Evolutionary conservation across 176 grass and related monocot species (phyloP).

Genomic region (Eragrostis nindensis): DNA sequence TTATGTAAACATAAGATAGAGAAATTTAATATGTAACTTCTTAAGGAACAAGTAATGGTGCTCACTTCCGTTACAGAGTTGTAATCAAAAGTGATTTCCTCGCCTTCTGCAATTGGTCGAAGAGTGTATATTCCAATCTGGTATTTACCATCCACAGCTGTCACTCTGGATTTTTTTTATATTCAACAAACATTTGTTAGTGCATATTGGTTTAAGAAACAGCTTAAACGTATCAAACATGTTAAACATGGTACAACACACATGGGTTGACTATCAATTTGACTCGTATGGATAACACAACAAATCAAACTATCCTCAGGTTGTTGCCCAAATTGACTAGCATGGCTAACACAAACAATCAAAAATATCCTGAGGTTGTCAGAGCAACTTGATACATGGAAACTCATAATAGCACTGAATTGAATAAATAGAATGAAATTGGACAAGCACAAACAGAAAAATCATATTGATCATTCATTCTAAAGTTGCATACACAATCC

Average conservation of each 20-base stretch:
- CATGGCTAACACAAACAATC: conserved; percentile 1
- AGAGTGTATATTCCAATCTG: conserved; percentile 97
- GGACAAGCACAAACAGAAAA: background rate
- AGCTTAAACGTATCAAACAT: conserved; percentile 17
- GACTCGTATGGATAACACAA: conserved; percentile 15
- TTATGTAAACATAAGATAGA: conserved; percentile 35
- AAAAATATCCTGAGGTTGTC: background rate
- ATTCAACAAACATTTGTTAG: conserved; percentile 34
- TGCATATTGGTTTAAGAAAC: background rate
- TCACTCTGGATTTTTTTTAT: conserved; percentile 66
- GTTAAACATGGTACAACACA: conserved; percentile 12
- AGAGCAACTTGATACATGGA: conserved; percentile 11
- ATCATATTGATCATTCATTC: background rate
- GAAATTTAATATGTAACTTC: conserved; percentile 36
- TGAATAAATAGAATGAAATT: conserved; percentile 20
- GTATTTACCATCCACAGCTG: conserved; percentile 96
- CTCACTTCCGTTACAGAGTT: conserved; percentile 98
- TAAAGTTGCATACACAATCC: background rate
- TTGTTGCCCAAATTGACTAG: conserved; percentile 29
- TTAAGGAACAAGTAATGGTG: conserved; percentile 32
- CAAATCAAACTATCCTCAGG: background rate
- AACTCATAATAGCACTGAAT: background rate
- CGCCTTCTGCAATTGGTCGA: conserved; percentile 88
- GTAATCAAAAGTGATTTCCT: conserved; percentile 99
- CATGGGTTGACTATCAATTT: conserved; percentile 26